phyloP scores from a whole-genome alignment of 2,329 filamentous ascomycete genomes.

The Fusarium nematophilum region DNA sequence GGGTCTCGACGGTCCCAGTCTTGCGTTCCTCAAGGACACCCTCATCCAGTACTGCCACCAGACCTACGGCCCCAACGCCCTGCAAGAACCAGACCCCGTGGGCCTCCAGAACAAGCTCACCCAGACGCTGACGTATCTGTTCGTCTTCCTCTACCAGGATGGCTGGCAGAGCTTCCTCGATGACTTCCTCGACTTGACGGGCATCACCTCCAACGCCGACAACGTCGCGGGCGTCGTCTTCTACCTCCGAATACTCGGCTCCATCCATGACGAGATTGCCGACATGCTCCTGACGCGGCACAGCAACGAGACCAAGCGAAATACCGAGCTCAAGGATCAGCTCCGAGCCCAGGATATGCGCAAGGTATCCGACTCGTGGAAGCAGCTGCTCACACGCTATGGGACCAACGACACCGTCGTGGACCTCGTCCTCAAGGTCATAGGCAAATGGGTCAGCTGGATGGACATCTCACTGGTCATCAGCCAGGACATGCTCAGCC shows the following conservation, averaged over 20 bases:
- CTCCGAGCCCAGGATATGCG: conserved; percentile 87
- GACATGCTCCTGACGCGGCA: conserved; percentile 88
- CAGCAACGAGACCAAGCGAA: conserved; percentile 82
- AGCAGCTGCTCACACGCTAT: conserved; percentile 87
- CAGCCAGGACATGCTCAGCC: conserved; percentile 85
- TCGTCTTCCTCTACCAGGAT: conserved; percentile 85
- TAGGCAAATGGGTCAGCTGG: conserved; percentile 99
- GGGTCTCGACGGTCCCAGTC: conserved; percentile 76
- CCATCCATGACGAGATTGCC: conserved; percentile 96
- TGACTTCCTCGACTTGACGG: conserved; percentile 84
- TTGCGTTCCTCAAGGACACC: conserved; percentile 82
- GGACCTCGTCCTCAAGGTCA: conserved; percentile 89
- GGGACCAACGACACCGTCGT: conserved; percentile 77
- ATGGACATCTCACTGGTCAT: conserved; percentile 96
- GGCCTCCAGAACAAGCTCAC: conserved; percentile 96
- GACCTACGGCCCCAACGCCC: conserved; percentile 72
- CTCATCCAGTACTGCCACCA: conserved; percentile 84
- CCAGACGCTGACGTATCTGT: conserved; percentile 94
- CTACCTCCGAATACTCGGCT: conserved; percentile 88
- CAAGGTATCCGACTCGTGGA: conserved; percentile 91
- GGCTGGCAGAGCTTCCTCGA: conserved; percentile 93
- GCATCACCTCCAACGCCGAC: conserved; percentile 70
- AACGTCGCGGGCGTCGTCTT: conserved; percentile 83
- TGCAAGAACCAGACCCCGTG: conserved; percentile 74
- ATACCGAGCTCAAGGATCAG: conserved; percentile 90